These are phyloP conservation scores for Fusarium fujikuroi DNA, from an alignment of 2,329 filamentous ascomycete species.

Conservation along the genomic window DNA sequence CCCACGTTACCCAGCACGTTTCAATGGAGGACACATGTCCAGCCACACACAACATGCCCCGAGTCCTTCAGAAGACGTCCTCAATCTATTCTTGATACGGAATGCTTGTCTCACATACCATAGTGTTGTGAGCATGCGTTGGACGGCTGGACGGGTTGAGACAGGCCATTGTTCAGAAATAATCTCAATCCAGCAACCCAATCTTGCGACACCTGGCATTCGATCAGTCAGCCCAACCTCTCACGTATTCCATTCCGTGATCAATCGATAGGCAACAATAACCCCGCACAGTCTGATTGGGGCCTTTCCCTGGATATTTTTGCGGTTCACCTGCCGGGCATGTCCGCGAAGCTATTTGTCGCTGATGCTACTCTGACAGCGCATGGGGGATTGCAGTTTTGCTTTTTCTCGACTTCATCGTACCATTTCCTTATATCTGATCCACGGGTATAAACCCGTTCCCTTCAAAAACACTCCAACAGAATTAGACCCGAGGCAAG, in stretches of 20 bases:
- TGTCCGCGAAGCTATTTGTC: constrained; percentile 24
- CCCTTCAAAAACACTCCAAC: background rate
- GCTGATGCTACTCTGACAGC: constrained; percentile 11
- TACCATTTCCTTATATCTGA: constrained; percentile 32
- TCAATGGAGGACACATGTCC: constrained; percentile 52
- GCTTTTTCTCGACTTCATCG: constrained; percentile 36
- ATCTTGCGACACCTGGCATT: constrained; percentile 13
- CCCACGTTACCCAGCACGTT: constrained; percentile 47
- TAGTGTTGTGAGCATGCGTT: constrained; percentile 16
- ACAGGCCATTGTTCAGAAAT: constrained; percentile 17
- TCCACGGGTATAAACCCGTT: constrained; percentile 25
- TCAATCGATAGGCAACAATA: constrained; percentile 19
- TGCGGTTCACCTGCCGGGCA: constrained; percentile 28
- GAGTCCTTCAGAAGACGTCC: constrained; percentile 28
- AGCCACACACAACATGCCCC: constrained; percentile 47
- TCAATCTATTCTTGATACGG: constrained; percentile 32
- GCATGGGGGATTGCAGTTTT: constrained; percentile 21
- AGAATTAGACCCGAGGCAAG: constrained; percentile 11
- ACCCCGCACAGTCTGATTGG: constrained; percentile 20
- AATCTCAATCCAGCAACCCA: constrained; percentile 1
- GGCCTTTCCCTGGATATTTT: constrained; percentile 10
- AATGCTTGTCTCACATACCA: constrained; percentile 35
- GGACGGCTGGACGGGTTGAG: constrained; percentile 21
- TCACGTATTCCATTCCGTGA: constrained; percentile 5
- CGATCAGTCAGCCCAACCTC: constrained; percentile 28